Base-by-base conservation (phyloP, 1,139 yeast species). In the Hyphopichia pseudoburtonii region DNA sequence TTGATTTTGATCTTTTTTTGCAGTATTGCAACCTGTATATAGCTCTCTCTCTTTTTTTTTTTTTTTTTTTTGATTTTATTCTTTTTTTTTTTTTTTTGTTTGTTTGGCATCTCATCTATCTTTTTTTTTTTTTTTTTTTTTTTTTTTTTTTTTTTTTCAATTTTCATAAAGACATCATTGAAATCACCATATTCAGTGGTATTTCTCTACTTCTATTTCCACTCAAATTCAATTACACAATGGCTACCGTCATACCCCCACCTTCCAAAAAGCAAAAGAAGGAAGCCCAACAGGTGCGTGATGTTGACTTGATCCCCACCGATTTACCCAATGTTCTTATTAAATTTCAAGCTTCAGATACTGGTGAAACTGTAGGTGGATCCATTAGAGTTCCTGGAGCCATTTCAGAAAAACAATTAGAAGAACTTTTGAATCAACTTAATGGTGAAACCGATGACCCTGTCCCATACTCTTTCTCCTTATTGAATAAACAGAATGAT, bases 201-300 rank as follows among this genome's bases (percentile, higher is more conserved):
- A n/a, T n/a, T n/a, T n/a, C n/a, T n/a, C n/a, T n/a, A n/a, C n/a
- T n/a, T n/a, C 28, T 10, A 3, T 17, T 15, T 17, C 9, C 11
- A 15, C 26, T 37, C 34, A 28, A 25, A 17, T 23, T 16, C 18
- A 15, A 4, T 26, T 30, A 33, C 37, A 48, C 7, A 34, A 92
- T 92, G 98, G 95, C 98, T 42, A 92, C 98, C 3, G 73, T 87
- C 34, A 64, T 92, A 34, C 98, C 98, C 18, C 98, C 97, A 32
- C 95, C 88, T 25, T 85, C 96, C 0, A 92, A 92, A 61, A 86
- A 82, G 56, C 97, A 89, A 60, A 86, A 78, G 62, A 79, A 81
- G 52, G 86, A 77, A 47, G 95, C 95, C 4, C 97, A 89, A 57
- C 73, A 78, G 53, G 87, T 86, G 10, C 78, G 86, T 39, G 92